Evolutionary conservation across 2,329 filamentous ascomycete species (phyloP).

Genomic region (Aureobasidium melanogenum): DNA sequence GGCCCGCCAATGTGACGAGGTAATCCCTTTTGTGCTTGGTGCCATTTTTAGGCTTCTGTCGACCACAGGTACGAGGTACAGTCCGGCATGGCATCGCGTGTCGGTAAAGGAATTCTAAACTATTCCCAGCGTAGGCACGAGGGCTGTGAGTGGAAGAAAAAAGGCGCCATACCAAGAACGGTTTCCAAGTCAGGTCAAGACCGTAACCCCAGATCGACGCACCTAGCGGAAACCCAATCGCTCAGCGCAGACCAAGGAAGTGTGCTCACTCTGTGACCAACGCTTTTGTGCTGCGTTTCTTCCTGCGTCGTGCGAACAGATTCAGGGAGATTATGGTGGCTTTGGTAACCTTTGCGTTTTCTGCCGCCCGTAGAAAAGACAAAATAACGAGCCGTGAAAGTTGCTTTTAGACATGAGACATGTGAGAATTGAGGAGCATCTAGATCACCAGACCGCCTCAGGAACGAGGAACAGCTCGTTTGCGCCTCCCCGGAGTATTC

Average conservation of each 20-base stretch:
- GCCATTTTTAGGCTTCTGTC: conserved; percentile 8
- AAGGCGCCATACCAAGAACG: conserved; percentile 7
- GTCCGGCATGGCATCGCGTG: neutral
- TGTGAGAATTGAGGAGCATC: neutral
- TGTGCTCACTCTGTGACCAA: neutral
- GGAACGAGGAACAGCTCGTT: neutral
- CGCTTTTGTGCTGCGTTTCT: neutral
- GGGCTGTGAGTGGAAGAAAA: neutral
- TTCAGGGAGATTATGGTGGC: neutral
- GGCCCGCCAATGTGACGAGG: neutral
- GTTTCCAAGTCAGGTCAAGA: neutral
- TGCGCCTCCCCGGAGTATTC: neutral
- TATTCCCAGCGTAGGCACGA: neutral
- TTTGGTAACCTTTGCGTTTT: neutral
- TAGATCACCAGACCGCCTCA: neutral
- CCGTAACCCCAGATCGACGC: conserved; percentile 4
- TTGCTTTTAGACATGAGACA: neutral
- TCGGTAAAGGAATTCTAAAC: neutral
- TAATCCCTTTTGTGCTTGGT: neutral
- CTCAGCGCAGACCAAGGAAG: neutral
- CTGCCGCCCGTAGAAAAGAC: neutral
- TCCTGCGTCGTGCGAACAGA: neutral
- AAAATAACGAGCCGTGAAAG: neutral
- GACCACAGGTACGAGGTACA: neutral
- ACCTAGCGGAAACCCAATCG: neutral